Base-by-base conservation (phyloP, 257 asterid species). In the Nicotiana paniculata region DNA sequence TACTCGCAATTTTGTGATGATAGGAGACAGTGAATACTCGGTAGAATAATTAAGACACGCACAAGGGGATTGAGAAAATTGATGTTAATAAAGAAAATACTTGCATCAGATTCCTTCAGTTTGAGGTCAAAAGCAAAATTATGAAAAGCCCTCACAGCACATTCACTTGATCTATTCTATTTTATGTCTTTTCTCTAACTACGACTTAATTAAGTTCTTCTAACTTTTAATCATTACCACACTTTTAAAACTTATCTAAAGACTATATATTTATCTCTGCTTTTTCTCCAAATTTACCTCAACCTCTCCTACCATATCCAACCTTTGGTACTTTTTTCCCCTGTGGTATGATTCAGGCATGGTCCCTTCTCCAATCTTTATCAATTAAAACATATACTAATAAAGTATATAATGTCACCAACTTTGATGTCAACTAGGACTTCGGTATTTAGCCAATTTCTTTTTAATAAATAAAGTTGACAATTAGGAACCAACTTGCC, bases 91-190 rank as follows among this genome's bases (percentile, higher is more conserved):
- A 21, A 43, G 35, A 24, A 63, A 48, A 12, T 13, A 18, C 15
- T 12, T 48, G 79, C 79, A 51, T 75, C 79, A 75, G 46, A 75
- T 51, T 3, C 79, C 26, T 51, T 51, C 15, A 43, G 6, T 43
- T 53, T 46, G 78, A 72, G 46, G 59, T 72, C 35, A 72, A 72
- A 43, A 72, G 78, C 78, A 72, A 35, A 72, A 72, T 32, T 11
- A 72, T 32, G 26, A 70, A 21, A 39, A 55, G 12, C 59, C 78
- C 59, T 39, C 58, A 21, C 0, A 72, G 37, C 48, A 72, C 78
- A 72, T 72, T 72, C 78, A 72, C 26, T 72, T 72, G 21, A 72
- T 72, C 21, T 46, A 46, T n/a, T 72, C 78, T 46, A 28, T 72
- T 43, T 72, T 72, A 72, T 46, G 78, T 72, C 59, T 39, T 72